Evolutionary conservation across 345 rosid species (phyloP).

Genomic region (Noccaea caerulescens): DNA sequence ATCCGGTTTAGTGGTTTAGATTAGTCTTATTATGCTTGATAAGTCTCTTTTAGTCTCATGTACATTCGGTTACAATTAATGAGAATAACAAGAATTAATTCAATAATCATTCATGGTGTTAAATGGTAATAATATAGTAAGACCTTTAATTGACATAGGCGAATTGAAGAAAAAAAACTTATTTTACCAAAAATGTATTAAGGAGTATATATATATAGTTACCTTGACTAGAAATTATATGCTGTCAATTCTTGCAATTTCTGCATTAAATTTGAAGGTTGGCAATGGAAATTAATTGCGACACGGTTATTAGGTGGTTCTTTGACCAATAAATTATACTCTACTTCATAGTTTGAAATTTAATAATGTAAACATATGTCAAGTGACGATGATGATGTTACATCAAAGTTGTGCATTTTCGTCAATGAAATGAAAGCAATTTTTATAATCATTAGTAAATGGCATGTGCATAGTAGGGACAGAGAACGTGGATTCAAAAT

Average conservation of each 20-base stretch:
- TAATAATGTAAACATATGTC: background rate
- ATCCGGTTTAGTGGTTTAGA: too few species aligned
- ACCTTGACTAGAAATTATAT: too few species aligned
- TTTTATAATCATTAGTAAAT: conserved; percentile 23
- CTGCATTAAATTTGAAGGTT: conserved; percentile 29
- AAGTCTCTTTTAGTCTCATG: too few species aligned
- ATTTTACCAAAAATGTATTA: too few species aligned
- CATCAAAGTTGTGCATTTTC: conserved; percentile 27
- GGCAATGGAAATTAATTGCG: conserved; percentile 27
- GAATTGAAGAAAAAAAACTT: too few species aligned
- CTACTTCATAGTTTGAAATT: background rate
- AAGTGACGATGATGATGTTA: conserved; percentile 35
- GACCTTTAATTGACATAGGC: background rate
- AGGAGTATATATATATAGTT: too few species aligned
- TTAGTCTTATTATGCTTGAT: too few species aligned
- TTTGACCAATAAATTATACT: conserved; percentile 21
- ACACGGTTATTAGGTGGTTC: conserved; percentile 33
- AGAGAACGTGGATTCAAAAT: conserved; percentile 29
- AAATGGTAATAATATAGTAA: conserved; percentile 5
- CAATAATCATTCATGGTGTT: background rate
- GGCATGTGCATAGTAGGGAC: conserved; percentile 42
- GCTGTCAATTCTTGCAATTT: background rate
- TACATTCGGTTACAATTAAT: too few species aligned
- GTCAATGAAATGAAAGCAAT: conserved; percentile 25
- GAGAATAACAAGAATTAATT: background rate